Evolutionary conservation across 2,329 filamentous ascomycete genomes (phyloP).

Genomic region (Lomentospora prolificans): DNA sequence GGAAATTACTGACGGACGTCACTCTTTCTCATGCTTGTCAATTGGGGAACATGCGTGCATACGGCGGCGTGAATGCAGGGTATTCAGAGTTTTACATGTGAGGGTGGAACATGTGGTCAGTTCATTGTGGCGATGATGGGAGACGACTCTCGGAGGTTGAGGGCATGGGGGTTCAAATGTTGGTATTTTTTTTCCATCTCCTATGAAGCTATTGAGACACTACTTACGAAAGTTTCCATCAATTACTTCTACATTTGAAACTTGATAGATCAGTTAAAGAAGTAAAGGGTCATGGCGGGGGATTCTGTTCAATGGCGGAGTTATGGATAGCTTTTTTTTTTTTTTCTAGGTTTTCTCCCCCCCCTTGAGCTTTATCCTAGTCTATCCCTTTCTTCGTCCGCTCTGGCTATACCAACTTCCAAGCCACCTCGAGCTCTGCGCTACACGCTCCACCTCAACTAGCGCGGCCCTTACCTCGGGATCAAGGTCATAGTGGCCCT

Average conservation of each 20-base stretch:
- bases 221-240: too few species aligned
- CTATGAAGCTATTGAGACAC: background rate
- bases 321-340: background rate
- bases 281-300: too few species aligned
- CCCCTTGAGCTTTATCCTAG: background rate
- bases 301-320: background rate
- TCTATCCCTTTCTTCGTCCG: background rate
- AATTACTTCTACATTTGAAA: too few species aligned
- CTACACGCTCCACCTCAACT: constrained; percentile 44
- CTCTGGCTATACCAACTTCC: constrained; percentile 49
- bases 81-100: background rate
- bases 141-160: background rate
- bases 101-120: background rate
- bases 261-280: too few species aligned
- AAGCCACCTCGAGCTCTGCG: constrained; percentile 57
- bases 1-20: too few species aligned
- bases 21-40: too few species aligned
- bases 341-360: background rate
- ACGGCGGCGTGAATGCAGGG: too few species aligned
- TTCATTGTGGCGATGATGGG: background rate
- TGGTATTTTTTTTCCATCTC: background rate
- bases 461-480: constrained; percentile 52
- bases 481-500: constrained; percentile 41
- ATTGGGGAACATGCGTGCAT: too few species aligned
- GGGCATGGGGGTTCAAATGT: background rate